phyloP scores from a whole-genome alignment of 129 eudicot genomes.

The Saussurea involucrata region DNA sequence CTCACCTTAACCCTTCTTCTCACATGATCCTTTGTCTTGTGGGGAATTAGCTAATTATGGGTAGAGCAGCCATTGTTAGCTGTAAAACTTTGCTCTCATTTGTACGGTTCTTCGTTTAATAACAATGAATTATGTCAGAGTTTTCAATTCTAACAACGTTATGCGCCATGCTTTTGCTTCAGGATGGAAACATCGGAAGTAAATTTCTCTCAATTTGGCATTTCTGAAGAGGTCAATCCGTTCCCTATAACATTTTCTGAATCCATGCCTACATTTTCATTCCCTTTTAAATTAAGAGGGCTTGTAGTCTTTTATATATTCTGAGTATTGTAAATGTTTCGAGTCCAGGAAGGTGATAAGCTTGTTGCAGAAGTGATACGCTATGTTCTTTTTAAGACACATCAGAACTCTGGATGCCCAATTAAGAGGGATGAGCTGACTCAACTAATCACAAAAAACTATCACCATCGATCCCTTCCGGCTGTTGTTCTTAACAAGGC shows the following conservation, averaged over 20 bases:
- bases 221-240: slow-evolving; percentile 53
- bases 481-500: slow-evolving; percentile 65
- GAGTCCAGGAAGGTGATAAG: slow-evolving; percentile 69
- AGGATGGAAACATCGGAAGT: slow-evolving; percentile 57
- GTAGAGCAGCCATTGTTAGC: slow-evolving; percentile 61
- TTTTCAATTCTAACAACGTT: slow-evolving; percentile 4
- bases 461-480: slow-evolving; percentile 67
- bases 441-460: slow-evolving; percentile 60
- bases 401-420: slow-evolving; percentile 85
- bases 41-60: slow-evolving; percentile 66
- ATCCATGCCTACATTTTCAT: neutral
- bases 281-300: neutral
- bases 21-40: no score
- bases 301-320: neutral
- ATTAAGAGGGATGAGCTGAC: slow-evolving; percentile 86
- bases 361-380: slow-evolving; percentile 84
- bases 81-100: slow-evolving; percentile 43
- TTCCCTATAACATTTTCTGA: neutral
- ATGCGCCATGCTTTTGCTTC: slow-evolving; percentile 17
- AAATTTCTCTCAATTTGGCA: slow-evolving; percentile 58
- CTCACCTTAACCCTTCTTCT: no score
- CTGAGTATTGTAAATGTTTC: neutral
- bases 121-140: neutral
- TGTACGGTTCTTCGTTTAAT: neutral
- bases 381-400: slow-evolving; percentile 64